Conservation (phyloP, 768 basidiomycete genomes). For the Leccinellum albellum region DNA sequence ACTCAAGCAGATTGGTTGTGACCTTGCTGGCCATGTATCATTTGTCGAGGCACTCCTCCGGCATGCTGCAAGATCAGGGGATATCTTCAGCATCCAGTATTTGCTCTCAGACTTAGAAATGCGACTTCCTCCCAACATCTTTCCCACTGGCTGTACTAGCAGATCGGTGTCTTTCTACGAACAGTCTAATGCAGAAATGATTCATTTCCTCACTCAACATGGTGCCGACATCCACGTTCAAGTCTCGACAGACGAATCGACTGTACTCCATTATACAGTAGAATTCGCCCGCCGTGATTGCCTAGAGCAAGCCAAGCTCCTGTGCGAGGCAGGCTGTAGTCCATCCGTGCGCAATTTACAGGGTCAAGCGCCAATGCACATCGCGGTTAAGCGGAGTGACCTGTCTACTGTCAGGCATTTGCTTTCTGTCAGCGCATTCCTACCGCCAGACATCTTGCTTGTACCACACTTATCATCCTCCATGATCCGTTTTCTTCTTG, state of each 20-base stretch:
- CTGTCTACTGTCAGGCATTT: not conserved
- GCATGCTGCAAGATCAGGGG: not conserved
- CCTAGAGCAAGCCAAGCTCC: not conserved
- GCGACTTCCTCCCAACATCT: not conserved
- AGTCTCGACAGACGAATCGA: not conserved
- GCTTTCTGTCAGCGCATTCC: not conserved
- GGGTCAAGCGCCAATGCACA: not conserved
- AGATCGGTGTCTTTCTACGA: not conserved
- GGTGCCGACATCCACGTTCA: not conserved
- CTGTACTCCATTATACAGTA: not conserved
- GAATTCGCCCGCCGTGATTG: accelerated
- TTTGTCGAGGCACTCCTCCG: not conserved
- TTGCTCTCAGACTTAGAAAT: not conserved
- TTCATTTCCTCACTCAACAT: not conserved
- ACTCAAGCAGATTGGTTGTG: not conserved
- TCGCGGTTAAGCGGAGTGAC: not conserved
- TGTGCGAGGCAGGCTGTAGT: not conserved
- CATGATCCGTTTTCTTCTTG: not conserved
- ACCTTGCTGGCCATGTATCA: not conserved
- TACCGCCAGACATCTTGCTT: not conserved
- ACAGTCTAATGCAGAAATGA: not conserved
- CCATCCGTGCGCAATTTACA: not conserved
- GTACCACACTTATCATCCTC: not conserved
- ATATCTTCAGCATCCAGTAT: not conserved
- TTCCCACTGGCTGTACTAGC: too few species aligned